Evolutionary conservation across 305 asterid genomes (phyloP), one percentile per base, ranked within the genome.

Genomic region (Coffea humblotiana): DNA sequence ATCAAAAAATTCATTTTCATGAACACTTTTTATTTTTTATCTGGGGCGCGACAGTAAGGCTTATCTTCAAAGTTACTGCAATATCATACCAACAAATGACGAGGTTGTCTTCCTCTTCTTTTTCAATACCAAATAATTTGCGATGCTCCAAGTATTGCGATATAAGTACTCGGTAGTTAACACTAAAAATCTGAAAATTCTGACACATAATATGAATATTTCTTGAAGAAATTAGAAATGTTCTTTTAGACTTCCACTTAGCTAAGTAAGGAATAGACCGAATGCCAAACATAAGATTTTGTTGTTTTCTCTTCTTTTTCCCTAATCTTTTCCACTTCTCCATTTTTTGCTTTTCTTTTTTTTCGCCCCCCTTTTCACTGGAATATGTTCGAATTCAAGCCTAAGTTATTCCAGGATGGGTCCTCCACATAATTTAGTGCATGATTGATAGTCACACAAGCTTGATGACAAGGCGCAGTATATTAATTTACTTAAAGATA

Each of bases 381-480:
- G 77, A 74, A 74, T 74, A 74, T 74, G 48, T 74, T 74, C 67
- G 67, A 7, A 74, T 51, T 52, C 48, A 67, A 67, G 23, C n/a
- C 60, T 52, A 27, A 73, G 18, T 25, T 51, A 32, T 74, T 74
- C 77, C 67, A 10, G 43, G 47, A 54, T 12, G 77, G 77, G 77
- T 72, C 77, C 77, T 43, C 77, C 67, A 74, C 77, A 74, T 29
- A 51, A 47, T 9, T 74, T 9, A 52, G 77, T 74, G 77, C 77
- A 32, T 74, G 49, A 54, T 74, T 19, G 77, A 74, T 32, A 29
- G 77, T 74, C 77, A 27, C 67, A 32, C 18, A 27, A 52, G 66
- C 27, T 32, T 52, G 77, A 52, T 52, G 77, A 74, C 43, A 74
- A 40, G 67, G 77, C 21, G 66, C 77, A 52, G 37, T 68, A 68